Evolutionary conservation across 176 grass and related monocot genomes (phyloP).

Genomic region (Ensete ventricosum): DNA sequence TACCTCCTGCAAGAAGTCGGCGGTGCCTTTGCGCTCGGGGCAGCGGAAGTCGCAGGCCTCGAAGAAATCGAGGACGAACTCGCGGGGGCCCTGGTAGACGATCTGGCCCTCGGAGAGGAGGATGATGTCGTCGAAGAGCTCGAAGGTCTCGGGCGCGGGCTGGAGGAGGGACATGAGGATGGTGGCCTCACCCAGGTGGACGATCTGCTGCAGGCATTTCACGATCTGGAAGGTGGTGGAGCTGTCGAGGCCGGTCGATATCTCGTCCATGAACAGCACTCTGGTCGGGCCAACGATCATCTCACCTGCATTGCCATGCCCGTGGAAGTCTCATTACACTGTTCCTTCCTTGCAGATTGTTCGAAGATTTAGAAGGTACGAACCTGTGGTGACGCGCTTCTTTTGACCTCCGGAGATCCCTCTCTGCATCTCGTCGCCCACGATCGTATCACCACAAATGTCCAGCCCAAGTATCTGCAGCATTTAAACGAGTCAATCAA

Average conservation of each 20-base stretch:
- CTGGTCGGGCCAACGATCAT: constrained; percentile 97
- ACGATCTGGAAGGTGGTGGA: constrained; percentile 96
- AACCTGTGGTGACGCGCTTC: constrained; percentile 98
- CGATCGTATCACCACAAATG: constrained; percentile 90
- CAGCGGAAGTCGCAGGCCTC: constrained; percentile 66
- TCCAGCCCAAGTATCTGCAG: constrained; percentile 90
- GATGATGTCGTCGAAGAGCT: constrained; percentile 90
- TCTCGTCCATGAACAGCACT: constrained; percentile 98
- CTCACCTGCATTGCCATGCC: constrained; percentile 40
- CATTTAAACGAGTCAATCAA: neutral
- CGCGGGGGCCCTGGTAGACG: constrained; percentile 85
- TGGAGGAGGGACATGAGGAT: constrained; percentile 99
- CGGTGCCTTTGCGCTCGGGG: constrained; percentile 86
- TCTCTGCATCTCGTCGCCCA: constrained; percentile 92
- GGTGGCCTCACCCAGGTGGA: constrained; percentile 88
- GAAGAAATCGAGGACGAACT: constrained; percentile 73
- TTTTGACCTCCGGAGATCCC: constrained; percentile 94
- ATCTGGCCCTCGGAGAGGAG: constrained; percentile 94
- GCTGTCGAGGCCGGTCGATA: constrained; percentile 92
- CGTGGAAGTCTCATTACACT: no score
- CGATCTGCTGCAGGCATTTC: constrained; percentile 93
- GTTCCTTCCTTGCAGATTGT: no score
- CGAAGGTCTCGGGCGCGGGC: constrained; percentile 95
- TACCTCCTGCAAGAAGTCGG: constrained; percentile 99
- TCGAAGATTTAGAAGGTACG: neutral